A percentile compares a stretch with the other conserved stretches of the same genome.
Evolutionary conservation across 31 red algal genomes (phyloP).

Genomic region (Odonthalia washingtoniensis): DNA sequence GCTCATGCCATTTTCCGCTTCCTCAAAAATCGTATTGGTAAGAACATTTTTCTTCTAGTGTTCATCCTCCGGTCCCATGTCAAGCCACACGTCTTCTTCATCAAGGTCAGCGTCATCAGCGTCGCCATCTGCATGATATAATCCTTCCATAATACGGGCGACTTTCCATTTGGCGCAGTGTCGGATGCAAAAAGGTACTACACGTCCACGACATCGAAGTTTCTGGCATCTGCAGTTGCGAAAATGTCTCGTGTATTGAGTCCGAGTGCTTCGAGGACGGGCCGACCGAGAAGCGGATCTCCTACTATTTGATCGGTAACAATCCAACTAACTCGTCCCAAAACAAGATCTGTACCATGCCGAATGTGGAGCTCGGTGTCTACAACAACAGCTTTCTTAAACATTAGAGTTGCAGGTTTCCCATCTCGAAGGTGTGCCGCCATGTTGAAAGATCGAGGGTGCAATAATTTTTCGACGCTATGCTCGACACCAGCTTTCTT

Average conservation of each 20-base stretch:
- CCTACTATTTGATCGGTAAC: constrained; percentile 30
- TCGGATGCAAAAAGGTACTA: background rate
- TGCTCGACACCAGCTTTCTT: too few species aligned
- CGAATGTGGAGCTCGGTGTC: constrained; percentile 35
- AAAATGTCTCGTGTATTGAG: constrained; percentile 40
- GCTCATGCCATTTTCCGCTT: background rate
- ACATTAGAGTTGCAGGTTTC: background rate
- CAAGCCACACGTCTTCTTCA: constrained; percentile 28
- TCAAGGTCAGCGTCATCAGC: too few species aligned
- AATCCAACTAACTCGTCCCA: background rate
- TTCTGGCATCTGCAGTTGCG: constrained; percentile 1
- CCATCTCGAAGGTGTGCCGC: background rate
- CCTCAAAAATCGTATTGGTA: constrained; percentile 12
- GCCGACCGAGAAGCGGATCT: too few species aligned
- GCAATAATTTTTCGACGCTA: background rate
- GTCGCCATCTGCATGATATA: too few species aligned
- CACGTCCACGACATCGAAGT: constrained; percentile 15
- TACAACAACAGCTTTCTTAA: background rate
- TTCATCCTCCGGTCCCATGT: constrained; percentile 24
- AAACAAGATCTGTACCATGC: constrained; percentile 4
- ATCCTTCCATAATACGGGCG: constrained; percentile 37
- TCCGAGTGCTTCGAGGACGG: constrained; percentile 39
- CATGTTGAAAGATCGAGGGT: background rate
- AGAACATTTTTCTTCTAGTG: constrained; percentile 26
- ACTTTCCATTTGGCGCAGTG: background rate